Conservation (phyloP, 352 stramenopile species). For the Phytophthora fragariaefolia region DNA sequence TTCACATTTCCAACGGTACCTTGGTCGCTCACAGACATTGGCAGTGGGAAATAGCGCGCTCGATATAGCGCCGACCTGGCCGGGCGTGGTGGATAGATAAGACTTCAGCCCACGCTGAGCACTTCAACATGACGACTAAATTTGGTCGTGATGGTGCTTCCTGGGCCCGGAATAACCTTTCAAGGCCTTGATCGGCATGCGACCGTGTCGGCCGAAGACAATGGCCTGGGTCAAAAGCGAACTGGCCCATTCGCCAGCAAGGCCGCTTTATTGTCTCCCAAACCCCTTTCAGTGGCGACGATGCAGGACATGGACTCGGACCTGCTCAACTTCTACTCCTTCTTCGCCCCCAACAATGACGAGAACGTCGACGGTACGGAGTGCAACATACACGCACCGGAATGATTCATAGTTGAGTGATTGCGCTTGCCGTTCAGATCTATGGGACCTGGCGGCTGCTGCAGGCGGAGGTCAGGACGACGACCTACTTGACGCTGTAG, state of each 20-base stretch:
- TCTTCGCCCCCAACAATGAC: slow-evolving; percentile 42
- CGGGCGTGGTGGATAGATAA: slow-evolving; percentile 21
- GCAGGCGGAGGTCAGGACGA: slow-evolving; percentile 32
- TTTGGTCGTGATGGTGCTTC: slow-evolving; percentile 5
- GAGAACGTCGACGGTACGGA: slow-evolving; percentile 37
- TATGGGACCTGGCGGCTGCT: slow-evolving; percentile 29
- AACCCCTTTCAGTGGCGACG: too few relatives aligned
- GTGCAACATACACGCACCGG: not conserved
- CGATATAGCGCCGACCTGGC: slow-evolving; percentile 17
- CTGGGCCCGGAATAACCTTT: slow-evolving; percentile 29
- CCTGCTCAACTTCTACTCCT: slow-evolving; percentile 44
- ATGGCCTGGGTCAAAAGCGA: slow-evolving; percentile 39
- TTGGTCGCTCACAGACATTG: too few relatives aligned
- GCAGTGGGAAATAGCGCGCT: slow-evolving; percentile 15
- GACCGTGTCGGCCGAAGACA: not conserved
- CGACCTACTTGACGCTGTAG: slow-evolving; percentile 34
- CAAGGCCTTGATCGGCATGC: slow-evolving; percentile 4
- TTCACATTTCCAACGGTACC: slow-evolving; percentile 11
- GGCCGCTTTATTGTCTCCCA: not conserved
- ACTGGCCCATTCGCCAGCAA: slow-evolving; percentile 34
- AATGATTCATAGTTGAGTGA: not conserved
- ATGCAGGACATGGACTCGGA: slow-evolving; percentile 50
- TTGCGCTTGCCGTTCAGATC: slow-evolving; percentile 16
- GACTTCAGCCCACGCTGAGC: slow-evolving; percentile 12
- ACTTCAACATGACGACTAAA: slow-evolving; percentile 31